These are phyloP conservation scores for Citrus unshiu DNA, from an alignment of 345 rosid species.

Conservation along the genomic window DNA sequence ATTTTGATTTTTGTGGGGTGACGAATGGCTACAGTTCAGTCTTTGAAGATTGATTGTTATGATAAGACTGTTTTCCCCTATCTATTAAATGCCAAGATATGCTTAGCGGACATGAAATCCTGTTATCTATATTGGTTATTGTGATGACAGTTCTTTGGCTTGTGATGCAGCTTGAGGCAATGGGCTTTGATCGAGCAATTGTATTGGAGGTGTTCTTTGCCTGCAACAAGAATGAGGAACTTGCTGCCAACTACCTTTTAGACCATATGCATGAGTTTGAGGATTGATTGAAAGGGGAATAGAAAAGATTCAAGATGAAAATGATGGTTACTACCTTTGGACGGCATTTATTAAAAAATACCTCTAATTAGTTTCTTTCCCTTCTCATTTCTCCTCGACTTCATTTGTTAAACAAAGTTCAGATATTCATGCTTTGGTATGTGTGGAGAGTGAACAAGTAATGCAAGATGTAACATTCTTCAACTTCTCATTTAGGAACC, in stretches of 20 bases:
- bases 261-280: constrained; percentile 92
- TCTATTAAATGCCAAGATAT: neutral
- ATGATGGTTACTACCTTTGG: constrained; percentile 2
- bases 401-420: constrained; percentile 2
- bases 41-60: neutral
- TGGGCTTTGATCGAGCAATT: constrained; percentile 81
- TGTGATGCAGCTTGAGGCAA: constrained; percentile 66
- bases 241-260: constrained; percentile 89
- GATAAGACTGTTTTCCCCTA: neutral
- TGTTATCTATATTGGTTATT: neutral
- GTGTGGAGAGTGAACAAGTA: constrained; percentile 5
- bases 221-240: constrained; percentile 92
- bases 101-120: neutral
- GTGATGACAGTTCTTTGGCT: neutral
- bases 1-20: neutral
- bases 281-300: constrained; percentile 43
- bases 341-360: neutral
- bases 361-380: neutral
- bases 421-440: constrained; percentile 3
- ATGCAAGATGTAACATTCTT: constrained; percentile 13
- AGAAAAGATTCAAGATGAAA: constrained; percentile 2
- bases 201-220: constrained; percentile 87
- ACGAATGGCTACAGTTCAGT: neutral
- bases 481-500: neutral
- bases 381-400: neutral